phyloP scores from a whole-genome alignment of 2,329 filamentous ascomycete species.

The Neospermospora avenae region DNA sequence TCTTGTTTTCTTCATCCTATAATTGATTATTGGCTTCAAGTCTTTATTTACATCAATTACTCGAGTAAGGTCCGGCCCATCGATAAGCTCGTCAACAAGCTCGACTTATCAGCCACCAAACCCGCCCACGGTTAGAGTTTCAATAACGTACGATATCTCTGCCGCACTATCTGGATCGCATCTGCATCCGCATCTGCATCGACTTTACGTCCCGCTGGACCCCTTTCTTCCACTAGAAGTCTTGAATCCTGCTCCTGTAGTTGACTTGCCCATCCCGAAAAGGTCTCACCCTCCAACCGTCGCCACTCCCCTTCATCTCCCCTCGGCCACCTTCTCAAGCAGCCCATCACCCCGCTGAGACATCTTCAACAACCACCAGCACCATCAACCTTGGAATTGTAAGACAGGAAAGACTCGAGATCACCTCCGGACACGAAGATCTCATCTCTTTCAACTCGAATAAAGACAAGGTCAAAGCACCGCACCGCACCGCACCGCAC shows the following conservation, averaged over 20 bases:
- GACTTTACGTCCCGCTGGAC: background rate
- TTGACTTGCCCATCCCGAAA: background rate
- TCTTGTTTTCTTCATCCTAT: too few species aligned
- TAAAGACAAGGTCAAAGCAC: too few species aligned
- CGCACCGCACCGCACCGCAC: too few species aligned
- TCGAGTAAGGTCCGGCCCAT: too few species aligned
- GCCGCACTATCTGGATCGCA: too few species aligned
- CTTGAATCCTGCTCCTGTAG: background rate
- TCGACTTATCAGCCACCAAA: too few species aligned
- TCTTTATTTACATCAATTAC: too few species aligned
- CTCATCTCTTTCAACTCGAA: background rate
- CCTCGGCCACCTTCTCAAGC: background rate
- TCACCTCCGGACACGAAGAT: background rate
- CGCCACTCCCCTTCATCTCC: slow-evolving; percentile 7
- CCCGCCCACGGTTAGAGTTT: too few species aligned
- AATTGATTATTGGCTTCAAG: too few species aligned
- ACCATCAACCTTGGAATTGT: background rate
- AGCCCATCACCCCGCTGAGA: background rate
- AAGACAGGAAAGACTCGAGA: background rate
- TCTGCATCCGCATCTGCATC: background rate
- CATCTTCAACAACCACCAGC: background rate
- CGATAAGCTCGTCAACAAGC: too few species aligned
- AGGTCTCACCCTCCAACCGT: slow-evolving; percentile 7
- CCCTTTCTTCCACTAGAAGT: background rate
- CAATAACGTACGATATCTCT: too few species aligned